phyloP scores from a whole-genome alignment of 805 yeast species.

The Suhomyces faveliae region DNA sequence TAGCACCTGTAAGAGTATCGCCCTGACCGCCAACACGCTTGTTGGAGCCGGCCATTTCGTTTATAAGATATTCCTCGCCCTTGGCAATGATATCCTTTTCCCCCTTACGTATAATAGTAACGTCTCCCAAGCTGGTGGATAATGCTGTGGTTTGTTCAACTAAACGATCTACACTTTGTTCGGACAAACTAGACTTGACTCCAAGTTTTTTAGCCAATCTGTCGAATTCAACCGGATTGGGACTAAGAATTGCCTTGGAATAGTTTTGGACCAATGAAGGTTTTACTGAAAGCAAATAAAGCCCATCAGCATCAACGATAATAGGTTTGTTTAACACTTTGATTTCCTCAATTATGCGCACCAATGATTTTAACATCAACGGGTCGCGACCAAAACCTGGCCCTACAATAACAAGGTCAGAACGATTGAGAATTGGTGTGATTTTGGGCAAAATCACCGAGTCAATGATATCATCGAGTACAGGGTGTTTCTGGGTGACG shows the following conservation, averaged over 20 bases:
- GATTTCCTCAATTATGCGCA: constrained; percentile 56
- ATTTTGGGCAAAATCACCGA: constrained; percentile 55
- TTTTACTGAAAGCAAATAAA: constrained; percentile 60
- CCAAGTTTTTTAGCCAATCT: constrained; percentile 57
- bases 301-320: constrained; percentile 87
- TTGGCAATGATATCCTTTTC: constrained; percentile 58
- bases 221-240: constrained; percentile 82
- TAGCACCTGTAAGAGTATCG: constrained; percentile 81
- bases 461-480: constrained; percentile 35
- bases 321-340: constrained; percentile 61
- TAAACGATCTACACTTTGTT: constrained; percentile 5
- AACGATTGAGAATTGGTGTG: constrained; percentile 52
- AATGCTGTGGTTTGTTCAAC: constrained; percentile 20
- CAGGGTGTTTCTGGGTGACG: constrained; percentile 17
- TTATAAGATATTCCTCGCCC: constrained; percentile 42
- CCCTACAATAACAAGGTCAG: constrained; percentile 84
- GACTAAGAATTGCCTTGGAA: constrained; percentile 71
- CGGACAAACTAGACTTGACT: constrained; percentile 20
- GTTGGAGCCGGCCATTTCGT: constrained; percentile 57
- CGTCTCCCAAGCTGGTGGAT: constrained; percentile 52
- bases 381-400: constrained; percentile 92
- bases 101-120: constrained; percentile 76
- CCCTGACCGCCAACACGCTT: constrained; percentile 97
- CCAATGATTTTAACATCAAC: constrained; percentile 59
- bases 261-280: constrained; percentile 57